phyloP scores from a whole-genome alignment of 2,329 filamentous ascomycete species.

The Trichoderma sp. region DNA sequence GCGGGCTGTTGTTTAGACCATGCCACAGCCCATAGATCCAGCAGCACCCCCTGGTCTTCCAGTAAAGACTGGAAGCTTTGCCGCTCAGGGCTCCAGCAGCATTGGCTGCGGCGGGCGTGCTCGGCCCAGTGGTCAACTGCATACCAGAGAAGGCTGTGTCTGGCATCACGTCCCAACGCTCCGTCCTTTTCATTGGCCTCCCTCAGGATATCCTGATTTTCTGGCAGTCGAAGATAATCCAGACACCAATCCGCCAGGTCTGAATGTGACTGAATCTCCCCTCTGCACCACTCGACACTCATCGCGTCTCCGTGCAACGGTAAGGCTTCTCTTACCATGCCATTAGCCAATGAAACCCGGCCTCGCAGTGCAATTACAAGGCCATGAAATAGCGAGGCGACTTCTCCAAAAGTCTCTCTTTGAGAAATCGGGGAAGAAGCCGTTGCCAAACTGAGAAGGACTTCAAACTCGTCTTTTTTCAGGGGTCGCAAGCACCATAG shows the following conservation, averaged over 20 bases:
- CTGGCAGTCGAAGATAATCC: not conserved
- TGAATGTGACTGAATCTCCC: not conserved
- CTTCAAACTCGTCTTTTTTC: not conserved
- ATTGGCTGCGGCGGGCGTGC: not conserved
- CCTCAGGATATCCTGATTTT: not conserved
- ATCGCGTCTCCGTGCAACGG: not conserved
- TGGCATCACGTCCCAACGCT: not conserved
- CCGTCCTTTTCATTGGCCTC: not conserved
- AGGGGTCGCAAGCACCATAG: not conserved
- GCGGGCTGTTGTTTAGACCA: not conserved
- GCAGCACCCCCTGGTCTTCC: not conserved
- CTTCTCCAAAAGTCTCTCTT: not conserved
- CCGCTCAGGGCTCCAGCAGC: not conserved
- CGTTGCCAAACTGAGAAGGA: not conserved
- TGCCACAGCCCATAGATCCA: not conserved
- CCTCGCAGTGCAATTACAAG: not conserved
- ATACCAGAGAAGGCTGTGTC: not conserved
- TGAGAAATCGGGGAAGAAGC: not conserved
- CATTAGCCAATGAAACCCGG: not conserved
- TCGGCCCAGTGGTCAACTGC: not conserved
- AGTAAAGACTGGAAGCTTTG: not conserved
- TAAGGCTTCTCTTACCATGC: not conserved
- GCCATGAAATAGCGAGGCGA: not conserved
- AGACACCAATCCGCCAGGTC: not conserved
- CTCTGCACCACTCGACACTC: not conserved